Evolutionary conservation across 805 yeast species (phyloP).

Genomic region (Wickerhamiella shivajii): DNA sequence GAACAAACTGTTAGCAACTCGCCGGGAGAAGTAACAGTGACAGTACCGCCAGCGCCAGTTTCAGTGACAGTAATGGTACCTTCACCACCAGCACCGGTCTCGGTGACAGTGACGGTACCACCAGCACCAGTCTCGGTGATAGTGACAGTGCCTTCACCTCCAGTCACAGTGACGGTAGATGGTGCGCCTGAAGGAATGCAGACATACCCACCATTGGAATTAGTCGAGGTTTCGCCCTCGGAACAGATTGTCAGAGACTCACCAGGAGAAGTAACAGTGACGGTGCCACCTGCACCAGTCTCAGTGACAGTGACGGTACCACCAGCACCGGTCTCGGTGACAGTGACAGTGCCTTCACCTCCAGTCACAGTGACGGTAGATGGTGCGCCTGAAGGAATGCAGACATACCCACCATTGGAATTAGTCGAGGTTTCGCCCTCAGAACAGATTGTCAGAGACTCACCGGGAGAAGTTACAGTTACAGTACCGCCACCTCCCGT

Average conservation of each 20-base stretch:
- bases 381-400: conserved; percentile 9
- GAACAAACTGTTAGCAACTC: conserved; percentile 6
- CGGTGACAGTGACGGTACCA: conserved; percentile 2
- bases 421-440: neutral
- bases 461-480: conserved; percentile 8
- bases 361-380: conserved; percentile 14
- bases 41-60: conserved; percentile 7
- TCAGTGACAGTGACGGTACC: conserved; percentile 11
- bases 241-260: conserved; percentile 6
- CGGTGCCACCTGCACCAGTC: conserved; percentile 8
- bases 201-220: conserved; percentile 9
- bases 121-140: conserved; percentile 7
- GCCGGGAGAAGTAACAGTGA: conserved; percentile 13
- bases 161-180: conserved; percentile 10
- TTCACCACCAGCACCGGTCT: conserved; percentile 1
- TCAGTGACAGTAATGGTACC: conserved; percentile 7
- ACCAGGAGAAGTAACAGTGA: conserved; percentile 6
- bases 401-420: conserved; percentile 2
- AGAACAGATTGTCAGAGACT: conserved; percentile 2
- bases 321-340: conserved; percentile 13
- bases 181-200: conserved; percentile 10
- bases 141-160: conserved; percentile 12
- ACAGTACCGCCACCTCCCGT: conserved; percentile 4
- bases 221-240: conserved; percentile 7
- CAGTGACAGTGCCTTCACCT: conserved; percentile 5